Percentiles rank a stretch among this genome's conserved stretches.
Conservation (phyloP, 2,329 filamentous ascomycete species). For the Moelleriella libera region DNA sequence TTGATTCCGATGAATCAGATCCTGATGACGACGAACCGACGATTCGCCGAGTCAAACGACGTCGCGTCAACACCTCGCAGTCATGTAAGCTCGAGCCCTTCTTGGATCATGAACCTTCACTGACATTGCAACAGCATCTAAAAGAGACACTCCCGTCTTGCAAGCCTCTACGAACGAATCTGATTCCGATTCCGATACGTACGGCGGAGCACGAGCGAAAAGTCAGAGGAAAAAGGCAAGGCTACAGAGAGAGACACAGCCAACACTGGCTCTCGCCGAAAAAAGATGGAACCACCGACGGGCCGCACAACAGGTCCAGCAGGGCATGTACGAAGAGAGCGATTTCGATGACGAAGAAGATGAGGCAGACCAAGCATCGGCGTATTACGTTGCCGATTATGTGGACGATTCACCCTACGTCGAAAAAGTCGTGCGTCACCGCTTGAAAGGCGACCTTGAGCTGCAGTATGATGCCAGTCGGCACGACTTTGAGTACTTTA, state of each 20-base stretch:
- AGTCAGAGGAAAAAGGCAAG: constrained; percentile 64
- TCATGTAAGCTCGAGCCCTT: constrained; percentile 34
- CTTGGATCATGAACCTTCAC: not conserved
- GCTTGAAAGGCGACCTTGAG: constrained; percentile 54
- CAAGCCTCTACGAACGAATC: constrained; percentile 45
- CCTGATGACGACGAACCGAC: constrained; percentile 53
- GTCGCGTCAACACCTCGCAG: constrained; percentile 51
- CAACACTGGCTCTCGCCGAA: constrained; percentile 55
- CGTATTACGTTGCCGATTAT: constrained; percentile 53
- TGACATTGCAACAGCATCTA: constrained; percentile 32
- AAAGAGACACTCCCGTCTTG: constrained; percentile 40
- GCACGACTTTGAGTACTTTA: constrained; percentile 78
- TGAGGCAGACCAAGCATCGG: constrained; percentile 39
- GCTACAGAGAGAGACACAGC: constrained; percentile 53
- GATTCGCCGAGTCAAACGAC: constrained; percentile 46
- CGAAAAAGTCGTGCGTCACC: constrained; percentile 81
- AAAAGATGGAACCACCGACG: constrained; percentile 85
- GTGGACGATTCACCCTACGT: constrained; percentile 77
- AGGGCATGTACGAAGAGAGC: constrained; percentile 51
- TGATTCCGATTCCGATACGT: constrained; percentile 61
- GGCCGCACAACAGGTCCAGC: constrained; percentile 60
- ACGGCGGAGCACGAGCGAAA: constrained; percentile 62
- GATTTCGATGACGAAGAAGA: constrained; percentile 52
- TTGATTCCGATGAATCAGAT: constrained; percentile 49
- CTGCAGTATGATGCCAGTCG: constrained; percentile 41